A percentile compares a stretch with the other conserved stretches of the same genome.
Evolutionary conservation across 169 alveolate species (phyloP).

Genomic region (Plasmodium cynomolgi): DNA sequence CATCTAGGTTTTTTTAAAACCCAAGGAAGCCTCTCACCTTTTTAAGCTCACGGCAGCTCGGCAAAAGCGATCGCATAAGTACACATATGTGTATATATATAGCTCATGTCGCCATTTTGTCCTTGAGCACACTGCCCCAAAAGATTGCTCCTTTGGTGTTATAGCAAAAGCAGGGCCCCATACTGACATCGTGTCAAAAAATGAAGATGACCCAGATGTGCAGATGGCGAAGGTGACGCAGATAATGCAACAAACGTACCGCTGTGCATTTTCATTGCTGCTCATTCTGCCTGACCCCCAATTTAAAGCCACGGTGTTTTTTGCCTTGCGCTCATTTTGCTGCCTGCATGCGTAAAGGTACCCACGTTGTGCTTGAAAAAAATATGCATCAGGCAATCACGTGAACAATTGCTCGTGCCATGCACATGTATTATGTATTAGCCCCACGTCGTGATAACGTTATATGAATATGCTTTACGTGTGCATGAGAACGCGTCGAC

Average conservation of each 20-base stretch:
- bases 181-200: background rate
- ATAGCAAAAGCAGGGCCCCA: background rate
- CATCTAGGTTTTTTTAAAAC: background rate
- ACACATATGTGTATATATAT: background rate
- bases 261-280: background rate
- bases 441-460: background rate
- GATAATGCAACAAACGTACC: background rate
- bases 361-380: background rate
- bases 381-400: background rate
- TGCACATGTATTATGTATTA: background rate
- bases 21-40: background rate
- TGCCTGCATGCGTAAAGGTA: background rate
- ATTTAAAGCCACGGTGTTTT: background rate
- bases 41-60: background rate
- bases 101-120: background rate
- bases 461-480: background rate
- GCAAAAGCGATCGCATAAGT: background rate
- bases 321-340: background rate
- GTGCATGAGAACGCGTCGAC: background rate
- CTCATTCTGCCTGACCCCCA: background rate
- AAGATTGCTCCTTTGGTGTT: background rate
- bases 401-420: background rate
- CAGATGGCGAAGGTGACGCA: background rate
- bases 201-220: background rate
- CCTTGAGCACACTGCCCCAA: background rate